phyloP scores from a whole-genome alignment of 768 basidiomycete genomes.

The Kwoniella europaea region DNA sequence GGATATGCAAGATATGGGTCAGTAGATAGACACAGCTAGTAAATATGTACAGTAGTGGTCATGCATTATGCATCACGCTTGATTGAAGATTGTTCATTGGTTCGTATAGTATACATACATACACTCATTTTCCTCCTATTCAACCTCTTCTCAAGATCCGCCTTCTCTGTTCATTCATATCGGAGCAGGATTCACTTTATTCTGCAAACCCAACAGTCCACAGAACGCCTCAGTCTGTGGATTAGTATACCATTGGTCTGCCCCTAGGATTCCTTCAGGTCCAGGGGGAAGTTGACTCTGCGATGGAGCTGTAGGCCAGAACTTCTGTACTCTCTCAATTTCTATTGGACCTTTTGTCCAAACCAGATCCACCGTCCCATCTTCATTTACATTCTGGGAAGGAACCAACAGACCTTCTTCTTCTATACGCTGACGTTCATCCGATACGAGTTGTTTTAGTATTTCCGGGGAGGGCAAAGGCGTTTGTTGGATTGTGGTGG shows the following conservation, averaged over 20 bases:
- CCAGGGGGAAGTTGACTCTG: constrained; percentile 40
- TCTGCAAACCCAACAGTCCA: constrained; percentile 74
- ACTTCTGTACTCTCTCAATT: constrained; percentile 69
- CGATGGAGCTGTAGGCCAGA: constrained; percentile 65
- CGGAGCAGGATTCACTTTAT: constrained; percentile 67
- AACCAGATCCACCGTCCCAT: constrained; percentile 32
- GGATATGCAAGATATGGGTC: constrained; percentile 5
- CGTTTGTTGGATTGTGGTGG: constrained; percentile 63
- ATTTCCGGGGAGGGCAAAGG: constrained; percentile 68
- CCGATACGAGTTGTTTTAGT: constrained; percentile 65
- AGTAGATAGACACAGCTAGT: constrained; percentile 3
- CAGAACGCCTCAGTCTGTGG: constrained; percentile 90
- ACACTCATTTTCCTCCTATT: not conserved
- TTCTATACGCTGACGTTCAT: constrained; percentile 72
- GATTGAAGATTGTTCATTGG: too few relatives aligned
- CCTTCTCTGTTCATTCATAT: not conserved
- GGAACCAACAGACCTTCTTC: constrained; percentile 60
- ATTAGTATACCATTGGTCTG: constrained; percentile 71
- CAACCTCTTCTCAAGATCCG: not conserved
- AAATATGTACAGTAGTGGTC: too few relatives aligned
- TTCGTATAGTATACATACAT: not conserved
- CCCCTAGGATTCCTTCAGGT: constrained; percentile 58
- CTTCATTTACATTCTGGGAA: constrained; percentile 3
- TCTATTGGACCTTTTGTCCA: constrained; percentile 45
- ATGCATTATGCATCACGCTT: too few relatives aligned